These are phyloP conservation scores for Sugiyamaella japonica DNA, from an alignment of 1,139 yeast species.

Conservation along the genomic window DNA sequence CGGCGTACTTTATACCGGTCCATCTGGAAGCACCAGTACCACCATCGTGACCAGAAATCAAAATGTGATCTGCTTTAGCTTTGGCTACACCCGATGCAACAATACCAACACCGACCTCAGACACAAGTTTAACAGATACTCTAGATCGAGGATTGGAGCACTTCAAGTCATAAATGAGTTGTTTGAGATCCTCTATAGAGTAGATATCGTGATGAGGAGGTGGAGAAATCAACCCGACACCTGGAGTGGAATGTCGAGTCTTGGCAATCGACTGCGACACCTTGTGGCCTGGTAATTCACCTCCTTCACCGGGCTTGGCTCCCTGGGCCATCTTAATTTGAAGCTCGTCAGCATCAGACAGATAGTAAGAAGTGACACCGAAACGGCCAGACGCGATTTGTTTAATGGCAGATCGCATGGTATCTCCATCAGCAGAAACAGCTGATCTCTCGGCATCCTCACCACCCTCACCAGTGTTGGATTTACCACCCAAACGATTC, in stretches of 20 bases:
- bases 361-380: constrained; percentile 93
- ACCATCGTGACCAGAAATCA: constrained; percentile 98
- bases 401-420: constrained; percentile 97
- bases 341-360: constrained; percentile 95
- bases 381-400: constrained; percentile 98
- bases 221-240: constrained; percentile 95
- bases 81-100: constrained; percentile 99
- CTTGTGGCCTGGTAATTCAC: constrained; percentile 96
- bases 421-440: constrained; percentile 78
- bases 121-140: constrained; percentile 91
- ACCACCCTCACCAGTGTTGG: constrained; percentile 99
- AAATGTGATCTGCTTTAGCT: constrained; percentile 95
- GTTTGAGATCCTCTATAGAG: constrained; percentile 96
- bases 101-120: constrained; percentile 98
- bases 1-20: constrained; percentile 96
- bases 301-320: constrained; percentile 99
- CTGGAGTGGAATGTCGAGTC: constrained; percentile 95
- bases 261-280: constrained; percentile 86
- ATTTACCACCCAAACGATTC: constrained; percentile 97
- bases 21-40: constrained; percentile 99
- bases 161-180: constrained; percentile 92
- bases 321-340: constrained; percentile 99
- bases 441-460: constrained; percentile 92
- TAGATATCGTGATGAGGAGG: constrained; percentile 99
- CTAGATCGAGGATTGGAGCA: constrained; percentile 97